Percentiles rank a stretch among this genome's conserved stretches.
phyloP scores from a whole-genome alignment of 768 basidiomycete species.

The Collybia nuda region DNA sequence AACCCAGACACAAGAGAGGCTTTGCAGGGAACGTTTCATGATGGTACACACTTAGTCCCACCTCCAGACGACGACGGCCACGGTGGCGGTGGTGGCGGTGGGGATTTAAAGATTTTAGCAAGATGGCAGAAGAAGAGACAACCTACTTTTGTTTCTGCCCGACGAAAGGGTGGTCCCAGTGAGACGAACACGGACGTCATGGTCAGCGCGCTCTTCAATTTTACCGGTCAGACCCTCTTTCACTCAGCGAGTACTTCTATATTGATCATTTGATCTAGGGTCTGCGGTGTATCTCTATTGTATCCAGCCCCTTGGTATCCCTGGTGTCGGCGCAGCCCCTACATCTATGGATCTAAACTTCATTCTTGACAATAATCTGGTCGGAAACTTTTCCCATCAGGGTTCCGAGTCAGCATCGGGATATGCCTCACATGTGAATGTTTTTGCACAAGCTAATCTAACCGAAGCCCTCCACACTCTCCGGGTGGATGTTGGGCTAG shows the following conservation, averaged over 20 bases:
- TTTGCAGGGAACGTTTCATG: conserved; percentile 31
- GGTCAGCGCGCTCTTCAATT: conserved; percentile 38
- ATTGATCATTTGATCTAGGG: conserved; percentile 28
- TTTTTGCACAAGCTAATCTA: conserved; percentile 34
- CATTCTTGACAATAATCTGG: conserved; percentile 34
- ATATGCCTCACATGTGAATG: conserved; percentile 31
- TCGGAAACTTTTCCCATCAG: conserved; percentile 27
- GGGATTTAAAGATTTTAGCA: conserved; percentile 6
- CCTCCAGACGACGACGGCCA: conserved; percentile 15
- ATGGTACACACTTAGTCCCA: conserved; percentile 24
- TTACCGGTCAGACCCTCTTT: conserved; percentile 34
- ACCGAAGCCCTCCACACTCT: conserved; percentile 40
- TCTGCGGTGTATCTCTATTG: conserved; percentile 48
- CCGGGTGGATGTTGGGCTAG: conserved; percentile 38
- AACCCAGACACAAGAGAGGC: conserved; percentile 22
- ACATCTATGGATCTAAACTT: conserved; percentile 44
- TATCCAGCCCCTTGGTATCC: conserved; percentile 29
- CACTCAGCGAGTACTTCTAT: background rate
- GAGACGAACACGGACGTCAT: background rate
- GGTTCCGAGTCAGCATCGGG: conserved; percentile 22
- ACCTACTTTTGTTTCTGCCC: no score
- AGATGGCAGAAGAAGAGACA: conserved; percentile 4
- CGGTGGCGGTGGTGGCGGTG: conserved; percentile 15
- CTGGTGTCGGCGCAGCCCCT: conserved; percentile 23
- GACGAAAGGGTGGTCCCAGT: no score